Evolutionary conservation across 495 filamentous ascomycete species (phyloP), one percentile per base, ranked within the genome.

Genomic region (Paragyromitra xinjiangensis): DNA sequence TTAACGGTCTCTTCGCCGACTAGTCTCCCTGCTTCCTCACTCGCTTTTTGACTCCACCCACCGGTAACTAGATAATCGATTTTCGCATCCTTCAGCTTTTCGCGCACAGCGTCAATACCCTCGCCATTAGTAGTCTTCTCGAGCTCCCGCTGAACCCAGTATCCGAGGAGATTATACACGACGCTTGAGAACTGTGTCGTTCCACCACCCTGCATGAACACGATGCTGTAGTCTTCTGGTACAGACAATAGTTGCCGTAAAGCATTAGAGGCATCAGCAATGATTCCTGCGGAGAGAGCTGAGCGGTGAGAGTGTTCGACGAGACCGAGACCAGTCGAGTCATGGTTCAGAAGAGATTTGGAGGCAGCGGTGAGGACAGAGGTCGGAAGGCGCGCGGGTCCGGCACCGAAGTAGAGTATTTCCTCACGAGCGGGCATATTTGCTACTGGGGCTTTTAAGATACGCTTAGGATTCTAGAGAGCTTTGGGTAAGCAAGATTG

Each of bases 61-160:
- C 95, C 94, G 48, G 95, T 97, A 45, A 97, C 91, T 19, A 97
- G 86, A 83, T 98, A 98, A 83, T 97, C 95, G 22, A 95, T 83
- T 83, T 90, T 91, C 82, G 90, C 88, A 78, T 88, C 88, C 73
- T 86, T 86, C 64, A 96, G 85, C 64, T 86, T 84, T 69, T 88
- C 85, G 6, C 92, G 79, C 19, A 93, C 84, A 53, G 88, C 87
- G 26, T 87, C 88, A 56, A 88, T 81, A 22, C 86, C 84, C 7
- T 26, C 29, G 16, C 80, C 83, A 37, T 82, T 84, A 72, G 83
- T 78, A 22, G 84, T 81, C 50, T 78, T 75, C 26, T 81, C 66
- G 50, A 88, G 83, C 51, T 89, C 85, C 78, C 86, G 86, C 83
- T 92, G 88, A 0, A 97, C 91, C 94, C 94, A 97, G 58, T 92